Base-by-base conservation (phyloP, 1,284 basidiomycete genomes). In the Fomitopsis pinicola region DNA sequence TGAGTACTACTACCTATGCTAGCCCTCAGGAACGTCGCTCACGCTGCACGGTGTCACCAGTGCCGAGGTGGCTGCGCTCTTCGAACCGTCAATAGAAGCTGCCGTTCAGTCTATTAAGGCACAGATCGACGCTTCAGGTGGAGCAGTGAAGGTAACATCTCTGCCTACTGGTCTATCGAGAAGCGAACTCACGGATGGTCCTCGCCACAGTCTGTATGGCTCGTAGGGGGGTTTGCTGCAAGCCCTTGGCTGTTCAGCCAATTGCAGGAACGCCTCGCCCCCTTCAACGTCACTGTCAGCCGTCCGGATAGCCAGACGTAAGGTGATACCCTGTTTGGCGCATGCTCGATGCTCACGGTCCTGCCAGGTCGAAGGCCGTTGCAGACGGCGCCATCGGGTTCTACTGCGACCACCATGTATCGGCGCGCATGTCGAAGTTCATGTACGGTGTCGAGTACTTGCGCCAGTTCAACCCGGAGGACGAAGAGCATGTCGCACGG, bases 361-460 rank as follows among this genome's bases (percentile, higher is more conserved):
- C 57, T 59, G 7, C 9, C 64, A 91, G 89, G 26, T 91, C 89
- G 19, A 91, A 91, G 72, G 89, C 89, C 5, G 89, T 91, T 5
- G 89, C 89, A 38, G 89, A 92, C 66, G 89, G 89, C 19, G 89
- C 89, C 1, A 84, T 91, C 64, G 89, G 89, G 14, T 92, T 91
- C 73, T 91, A 90, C 72, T 89, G 87, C 66, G 89, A 92, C 69
- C 89, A 91, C 63, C 87, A 90, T 66, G 89, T 91, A 63, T 87
- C 87, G 7, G 87, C 89, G 38, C 82, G 89, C 44, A 84, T 91
- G 76, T 87, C 87, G 46, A 89, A 82, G 71, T 89, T 87, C 71
- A 86, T 90, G 82, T 92, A 91, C 68, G 89, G 89, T 19, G 89
- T 91, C 53, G 89, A 91, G 70, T 91, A 85, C 69, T 75, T 91